A percentile compares a stretch with the other conserved stretches of the same genome.
Evolutionary conservation across 1,284 basidiomycete species (phyloP).

Genomic region (Stygiomarasmius scandens): DNA sequence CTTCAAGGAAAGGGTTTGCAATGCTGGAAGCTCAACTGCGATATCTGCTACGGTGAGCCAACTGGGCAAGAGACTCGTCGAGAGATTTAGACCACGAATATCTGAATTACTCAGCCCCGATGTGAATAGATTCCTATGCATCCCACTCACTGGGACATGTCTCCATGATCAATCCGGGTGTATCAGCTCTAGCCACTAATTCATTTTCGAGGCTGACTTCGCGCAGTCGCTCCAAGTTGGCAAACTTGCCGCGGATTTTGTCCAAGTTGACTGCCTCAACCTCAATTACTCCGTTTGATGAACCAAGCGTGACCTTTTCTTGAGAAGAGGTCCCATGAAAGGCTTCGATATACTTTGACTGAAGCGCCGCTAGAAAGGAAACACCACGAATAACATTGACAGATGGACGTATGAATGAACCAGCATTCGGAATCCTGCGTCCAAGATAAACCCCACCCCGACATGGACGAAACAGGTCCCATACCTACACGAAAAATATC

Average conservation of each 20-base stretch:
- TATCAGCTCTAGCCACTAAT: conserved; percentile 59
- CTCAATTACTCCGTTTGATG: conserved; percentile 78
- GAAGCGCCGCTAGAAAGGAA: conserved; percentile 77
- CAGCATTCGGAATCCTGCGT: conserved; percentile 58
- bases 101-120: conserved; percentile 45
- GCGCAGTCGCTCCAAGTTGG: conserved; percentile 67
- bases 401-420: conserved; percentile 76
- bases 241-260: conserved; percentile 73
- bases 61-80: conserved; percentile 71
- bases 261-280: conserved; percentile 87
- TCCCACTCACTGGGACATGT: conserved; percentile 72
- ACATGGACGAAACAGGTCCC: conserved; percentile 24
- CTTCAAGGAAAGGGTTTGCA: conserved; percentile 81
- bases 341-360: conserved; percentile 73
- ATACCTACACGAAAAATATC: conserved; percentile 83
- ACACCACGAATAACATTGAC: conserved; percentile 59
- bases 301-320: conserved; percentile 76
- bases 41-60: conserved; percentile 79
- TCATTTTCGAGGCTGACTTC: conserved; percentile 81
- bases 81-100: conserved; percentile 82
- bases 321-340: conserved; percentile 51
- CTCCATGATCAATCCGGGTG: conserved; percentile 53
- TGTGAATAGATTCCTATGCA: neutral
- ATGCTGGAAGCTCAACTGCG: conserved; percentile 57
- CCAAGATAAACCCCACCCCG: too few relatives aligned